Base-by-base conservation (phyloP, 306 rosid species). In the Ceratonia siliqua region DNA sequence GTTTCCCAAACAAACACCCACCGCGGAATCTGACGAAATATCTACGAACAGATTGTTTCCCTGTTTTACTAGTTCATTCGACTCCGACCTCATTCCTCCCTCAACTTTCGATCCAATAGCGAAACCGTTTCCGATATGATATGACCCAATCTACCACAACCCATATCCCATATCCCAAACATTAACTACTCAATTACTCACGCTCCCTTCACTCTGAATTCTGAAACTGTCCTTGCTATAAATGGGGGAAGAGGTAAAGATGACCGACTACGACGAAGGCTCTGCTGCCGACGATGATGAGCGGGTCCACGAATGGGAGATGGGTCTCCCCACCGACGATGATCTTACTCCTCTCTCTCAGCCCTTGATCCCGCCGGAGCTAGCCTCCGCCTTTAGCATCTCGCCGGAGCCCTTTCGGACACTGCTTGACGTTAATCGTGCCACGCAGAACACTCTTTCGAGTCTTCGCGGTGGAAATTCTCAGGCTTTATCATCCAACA, bases 301-400 rank as follows among this genome's bases (percentile, higher is more conserved):
- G 8, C 78, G 97, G 22, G 85, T 94, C 4, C 55, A 67, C 12
- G 95, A 89, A 62, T 92, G 99, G 99, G 97, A 92, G 81, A 5
- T 70, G 1, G 96, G 99, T 13, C 85, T 94, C 0, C 99, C 99
- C 0, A 46, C 48, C 43, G 72, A 62, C 24, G 83, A 86, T 15
- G 94, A 90, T 56, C 79, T 94, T 33, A 84, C 94, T 8, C 97
- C 98, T 21, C 79, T 94, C 2, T 87, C 93, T 21, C 96, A 90
- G 87, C 55, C 42, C 28, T 35, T 94, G 78, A 89, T 92, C 36
- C 85, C 97, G 41, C 87, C 84, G 62, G 95, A 90, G 73, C 88
- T 94, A 0, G 97, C 97, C 6, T 77, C 91, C 25, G 99, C 97
- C 55, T 94, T 94, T 73, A 86, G 96, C 64, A 94, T 94, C 69